Percentiles rank a stretch among this genome's conserved stretches.
Conservation (phyloP, 345 rosid genomes). For the Bretschneidera sinensis region DNA sequence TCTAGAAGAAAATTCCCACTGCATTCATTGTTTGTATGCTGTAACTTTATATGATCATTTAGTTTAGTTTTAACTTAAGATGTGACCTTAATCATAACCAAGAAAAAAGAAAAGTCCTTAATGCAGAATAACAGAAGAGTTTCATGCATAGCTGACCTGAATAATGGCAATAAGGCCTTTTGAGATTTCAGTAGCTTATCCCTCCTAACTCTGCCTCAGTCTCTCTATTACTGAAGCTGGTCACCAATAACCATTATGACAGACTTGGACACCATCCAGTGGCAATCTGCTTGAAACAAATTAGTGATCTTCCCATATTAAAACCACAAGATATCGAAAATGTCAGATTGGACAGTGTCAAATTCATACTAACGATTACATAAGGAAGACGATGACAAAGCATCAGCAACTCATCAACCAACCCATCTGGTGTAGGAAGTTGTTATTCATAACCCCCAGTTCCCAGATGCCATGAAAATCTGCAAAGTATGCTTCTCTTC, state of each 20-base stretch:
- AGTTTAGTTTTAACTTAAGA: background rate
- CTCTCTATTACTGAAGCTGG: background rate
- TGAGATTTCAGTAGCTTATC: background rate
- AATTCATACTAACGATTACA: background rate
- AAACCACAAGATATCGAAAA: background rate
- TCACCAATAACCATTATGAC: background rate
- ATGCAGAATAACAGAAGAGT: background rate
- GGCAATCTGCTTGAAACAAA: conserved; percentile 4
- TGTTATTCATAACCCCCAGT: background rate
- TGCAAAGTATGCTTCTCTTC: background rate
- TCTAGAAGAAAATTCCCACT: background rate
- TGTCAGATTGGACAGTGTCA: background rate
- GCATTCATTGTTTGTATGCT: background rate
- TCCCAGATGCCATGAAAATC: background rate
- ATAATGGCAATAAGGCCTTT: background rate
- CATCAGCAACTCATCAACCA: background rate
- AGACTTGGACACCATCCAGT: background rate
- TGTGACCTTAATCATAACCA: background rate
- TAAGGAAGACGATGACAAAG: background rate
- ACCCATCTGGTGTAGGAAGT: background rate
- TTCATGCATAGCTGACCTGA: background rate
- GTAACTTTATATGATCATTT: no score
- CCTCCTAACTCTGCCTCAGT: background rate
- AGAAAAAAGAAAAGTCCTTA: background rate
- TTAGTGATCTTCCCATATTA: background rate